phyloP scores from a whole-genome alignment of 148 eudicot species.

The Fallopia convolvulus region DNA sequence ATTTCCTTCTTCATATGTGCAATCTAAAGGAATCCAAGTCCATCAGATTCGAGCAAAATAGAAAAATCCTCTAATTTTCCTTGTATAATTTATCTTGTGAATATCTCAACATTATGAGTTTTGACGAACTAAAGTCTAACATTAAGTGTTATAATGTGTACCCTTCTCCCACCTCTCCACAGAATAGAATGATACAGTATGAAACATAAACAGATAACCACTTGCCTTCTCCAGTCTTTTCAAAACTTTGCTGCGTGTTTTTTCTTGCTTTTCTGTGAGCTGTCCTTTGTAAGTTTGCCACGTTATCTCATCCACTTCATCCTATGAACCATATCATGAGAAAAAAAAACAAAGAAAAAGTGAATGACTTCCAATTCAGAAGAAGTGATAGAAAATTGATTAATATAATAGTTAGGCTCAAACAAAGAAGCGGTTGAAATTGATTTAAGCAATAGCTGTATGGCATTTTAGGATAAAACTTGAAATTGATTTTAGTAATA shows the following conservation, averaged over 20 bases:
- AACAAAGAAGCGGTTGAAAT: not conserved
- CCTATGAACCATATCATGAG: conserved; percentile 37
- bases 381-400: not conserved
- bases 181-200: not conserved
- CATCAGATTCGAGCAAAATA: not conserved
- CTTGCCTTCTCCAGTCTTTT: conserved; percentile 92
- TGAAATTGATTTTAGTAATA: not conserved
- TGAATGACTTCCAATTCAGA: not conserved
- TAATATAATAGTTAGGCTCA: not conserved
- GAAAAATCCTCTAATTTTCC: not conserved
- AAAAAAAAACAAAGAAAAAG: conserved; percentile 3
- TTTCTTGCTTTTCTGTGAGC: conserved; percentile 97
- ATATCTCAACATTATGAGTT: not conserved
- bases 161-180: not conserved
- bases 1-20: conserved; percentile 99
- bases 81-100: not conserved
- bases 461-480: not conserved
- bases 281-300: conserved; percentile 98
- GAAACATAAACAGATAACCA: not conserved
- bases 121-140: not conserved
- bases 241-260: conserved; percentile 89
- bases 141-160: not conserved
- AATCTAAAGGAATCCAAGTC: conserved; percentile 34
- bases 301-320: conserved; percentile 79
- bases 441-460: not conserved